These are phyloP conservation scores for Rheum nobile DNA, from an alignment of 148 eudicot species.

Conservation along the genomic window DNA sequence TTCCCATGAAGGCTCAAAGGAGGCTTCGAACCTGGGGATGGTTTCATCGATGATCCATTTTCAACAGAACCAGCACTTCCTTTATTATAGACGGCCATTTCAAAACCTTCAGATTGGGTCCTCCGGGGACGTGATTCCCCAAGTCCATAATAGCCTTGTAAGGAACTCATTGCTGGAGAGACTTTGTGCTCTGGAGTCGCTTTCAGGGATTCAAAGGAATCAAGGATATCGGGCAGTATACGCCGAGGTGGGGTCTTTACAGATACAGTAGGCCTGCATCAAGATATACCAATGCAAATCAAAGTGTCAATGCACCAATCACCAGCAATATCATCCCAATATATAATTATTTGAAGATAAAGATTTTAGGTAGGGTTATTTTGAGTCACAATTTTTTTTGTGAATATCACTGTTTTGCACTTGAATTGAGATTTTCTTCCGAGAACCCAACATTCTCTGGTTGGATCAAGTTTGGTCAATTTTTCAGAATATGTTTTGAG, in stretches of 20 bases:
- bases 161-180: constrained; percentile 72
- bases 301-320: neutral
- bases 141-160: constrained; percentile 81
- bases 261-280: constrained; percentile 40
- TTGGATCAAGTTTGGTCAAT: no score
- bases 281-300: neutral
- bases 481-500: neutral
- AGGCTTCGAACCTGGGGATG: constrained; percentile 27
- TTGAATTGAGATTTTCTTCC: neutral
- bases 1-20: constrained; percentile 59
- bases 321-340: neutral
- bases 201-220: constrained; percentile 53
- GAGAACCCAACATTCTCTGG: no score
- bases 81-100: constrained; percentile 62
- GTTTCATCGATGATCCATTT: constrained; percentile 28
- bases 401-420: neutral
- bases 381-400: no score
- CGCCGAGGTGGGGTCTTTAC: constrained; percentile 40
- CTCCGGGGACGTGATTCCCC: constrained; percentile 12
- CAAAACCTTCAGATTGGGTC: constrained; percentile 41
- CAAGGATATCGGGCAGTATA: constrained; percentile 51
- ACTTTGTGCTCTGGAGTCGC: constrained; percentile 39
- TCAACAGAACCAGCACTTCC: constrained; percentile 31
- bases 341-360: neutral
- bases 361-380: neutral